Evolutionary conservation across 1,284 basidiomycete species (phyloP).

Genomic region (Malassezia caprae): DNA sequence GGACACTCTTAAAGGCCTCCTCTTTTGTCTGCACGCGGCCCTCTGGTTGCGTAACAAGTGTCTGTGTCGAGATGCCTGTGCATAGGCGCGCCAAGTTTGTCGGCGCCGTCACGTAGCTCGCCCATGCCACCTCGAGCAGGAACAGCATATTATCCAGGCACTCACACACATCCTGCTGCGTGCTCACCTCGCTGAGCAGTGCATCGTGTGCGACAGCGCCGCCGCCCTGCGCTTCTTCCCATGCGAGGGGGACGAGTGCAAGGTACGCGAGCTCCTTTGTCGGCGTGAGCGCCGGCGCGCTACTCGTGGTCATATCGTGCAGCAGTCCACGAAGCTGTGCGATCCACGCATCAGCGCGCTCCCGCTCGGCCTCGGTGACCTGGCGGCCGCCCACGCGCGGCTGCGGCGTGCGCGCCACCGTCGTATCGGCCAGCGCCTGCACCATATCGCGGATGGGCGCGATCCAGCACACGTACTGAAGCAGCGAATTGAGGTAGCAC

Average conservation of each 20-base stretch:
- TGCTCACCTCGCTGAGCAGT: slow-evolving; percentile 54
- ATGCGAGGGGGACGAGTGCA: slow-evolving; percentile 82
- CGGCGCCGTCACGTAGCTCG: slow-evolving; percentile 47
- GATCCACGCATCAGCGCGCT: slow-evolving; percentile 54
- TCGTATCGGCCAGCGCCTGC: slow-evolving; percentile 51
- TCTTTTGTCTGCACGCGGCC: slow-evolving; percentile 58
- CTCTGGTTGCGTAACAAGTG: slow-evolving; percentile 13
- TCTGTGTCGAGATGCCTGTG: slow-evolving; percentile 34
- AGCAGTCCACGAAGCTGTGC: slow-evolving; percentile 68
- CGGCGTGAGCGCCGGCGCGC: slow-evolving; percentile 64
- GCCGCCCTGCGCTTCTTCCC: slow-evolving; percentile 55
- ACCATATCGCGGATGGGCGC: slow-evolving; percentile 71
- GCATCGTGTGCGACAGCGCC: slow-evolving; percentile 7
- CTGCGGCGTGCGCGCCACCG: slow-evolving; percentile 46
- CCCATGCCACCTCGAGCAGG: slow-evolving; percentile 86
- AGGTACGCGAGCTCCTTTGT: slow-evolving; percentile 77
- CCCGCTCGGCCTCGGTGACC: slow-evolving; percentile 67
- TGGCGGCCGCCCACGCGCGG: slow-evolving; percentile 75
- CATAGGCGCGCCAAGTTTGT: slow-evolving; percentile 22
- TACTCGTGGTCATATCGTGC: slow-evolving; percentile 62
- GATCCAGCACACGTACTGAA: slow-evolving; percentile 91
- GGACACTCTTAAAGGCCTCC: slow-evolving; percentile 83
- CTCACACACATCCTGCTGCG: slow-evolving; percentile 94
- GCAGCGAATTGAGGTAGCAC: slow-evolving; percentile 77
- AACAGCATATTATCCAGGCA: slow-evolving; percentile 99